phyloP scores from a whole-genome alignment of 148 eudicot species.

The Gaultheria prostrata region DNA sequence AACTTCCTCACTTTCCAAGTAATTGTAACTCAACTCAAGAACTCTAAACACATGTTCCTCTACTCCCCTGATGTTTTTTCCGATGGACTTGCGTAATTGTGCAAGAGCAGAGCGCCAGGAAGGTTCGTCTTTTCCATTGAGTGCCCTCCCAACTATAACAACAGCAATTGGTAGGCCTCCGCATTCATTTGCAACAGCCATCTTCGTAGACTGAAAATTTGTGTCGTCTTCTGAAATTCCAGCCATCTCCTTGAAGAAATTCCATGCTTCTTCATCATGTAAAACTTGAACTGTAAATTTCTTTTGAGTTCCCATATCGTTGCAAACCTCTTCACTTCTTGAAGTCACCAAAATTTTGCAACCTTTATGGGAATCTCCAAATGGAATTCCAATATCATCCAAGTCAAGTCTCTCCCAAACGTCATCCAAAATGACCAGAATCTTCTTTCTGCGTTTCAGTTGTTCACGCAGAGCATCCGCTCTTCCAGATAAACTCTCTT shows the following conservation, averaged over 20 bases:
- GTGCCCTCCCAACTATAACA: neutral
- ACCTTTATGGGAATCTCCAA: too few relatives aligned
- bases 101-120: constrained; percentile 11
- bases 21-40: neutral
- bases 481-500: neutral
- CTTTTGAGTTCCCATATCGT: neutral
- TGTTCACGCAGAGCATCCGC: neutral
- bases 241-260: constrained; percentile 31
- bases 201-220: neutral
- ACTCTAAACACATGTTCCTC: neutral
- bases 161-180: constrained; percentile 18
- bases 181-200: constrained; percentile 9
- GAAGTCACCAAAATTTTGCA: neutral
- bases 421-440: too few relatives aligned
- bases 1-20: neutral
- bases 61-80: neutral
- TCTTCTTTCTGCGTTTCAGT: neutral
- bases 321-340: neutral
- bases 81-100: neutral
- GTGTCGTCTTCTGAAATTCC: constrained; percentile 1
- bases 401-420: too few relatives aligned
- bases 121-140: neutral
- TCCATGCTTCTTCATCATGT: constrained; percentile 8
- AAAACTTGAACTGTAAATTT: neutral
- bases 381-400: too few relatives aligned